A percentile compares a stretch with the other conserved stretches of the same genome.
Evolutionary conservation across 345 rosid genomes (phyloP).

Genomic region (Arabidopsis arenosa): DNA sequence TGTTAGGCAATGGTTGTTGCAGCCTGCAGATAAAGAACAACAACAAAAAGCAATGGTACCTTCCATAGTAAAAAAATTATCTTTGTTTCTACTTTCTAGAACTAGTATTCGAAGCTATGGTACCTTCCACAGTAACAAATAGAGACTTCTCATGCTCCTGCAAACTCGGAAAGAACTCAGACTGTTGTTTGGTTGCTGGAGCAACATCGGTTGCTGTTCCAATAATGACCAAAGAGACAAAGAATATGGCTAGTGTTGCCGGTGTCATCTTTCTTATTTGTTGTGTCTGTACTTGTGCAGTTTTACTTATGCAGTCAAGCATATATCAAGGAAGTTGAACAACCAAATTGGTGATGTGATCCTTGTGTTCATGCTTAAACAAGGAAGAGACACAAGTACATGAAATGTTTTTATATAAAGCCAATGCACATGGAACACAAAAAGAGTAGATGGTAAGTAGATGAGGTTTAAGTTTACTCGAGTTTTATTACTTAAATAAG

Average conservation of each 20-base stretch:
- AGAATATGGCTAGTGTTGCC: conserved; percentile 17
- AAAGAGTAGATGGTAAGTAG: conserved; percentile 37
- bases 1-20: conserved; percentile 78
- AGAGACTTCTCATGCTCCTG: conserved; percentile 23
- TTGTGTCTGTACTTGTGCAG: conserved; percentile 19
- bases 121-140: conserved; percentile 35
- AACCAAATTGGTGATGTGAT: not conserved
- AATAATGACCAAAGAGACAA: conserved; percentile 29
- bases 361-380: conserved; percentile 19
- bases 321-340: conserved; percentile 4
- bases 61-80: too few species aligned
- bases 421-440: conserved; percentile 35
- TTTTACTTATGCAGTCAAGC: conserved; percentile 13
- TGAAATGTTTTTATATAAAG: conserved; percentile 12
- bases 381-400: conserved; percentile 25
- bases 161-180: conserved; percentile 1
- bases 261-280: conserved; percentile 34
- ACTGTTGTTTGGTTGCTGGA: conserved; percentile 15
- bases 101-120: not conserved
- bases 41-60: not conserved
- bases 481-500: conserved; percentile 35
- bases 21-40: conserved; percentile 52
- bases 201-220: not conserved
- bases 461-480: conserved; percentile 16
- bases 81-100: not conserved